Evolutionary conservation across 2,329 filamentous ascomycete genomes (phyloP).

Genomic region (Nigrograna mackinnonii): DNA sequence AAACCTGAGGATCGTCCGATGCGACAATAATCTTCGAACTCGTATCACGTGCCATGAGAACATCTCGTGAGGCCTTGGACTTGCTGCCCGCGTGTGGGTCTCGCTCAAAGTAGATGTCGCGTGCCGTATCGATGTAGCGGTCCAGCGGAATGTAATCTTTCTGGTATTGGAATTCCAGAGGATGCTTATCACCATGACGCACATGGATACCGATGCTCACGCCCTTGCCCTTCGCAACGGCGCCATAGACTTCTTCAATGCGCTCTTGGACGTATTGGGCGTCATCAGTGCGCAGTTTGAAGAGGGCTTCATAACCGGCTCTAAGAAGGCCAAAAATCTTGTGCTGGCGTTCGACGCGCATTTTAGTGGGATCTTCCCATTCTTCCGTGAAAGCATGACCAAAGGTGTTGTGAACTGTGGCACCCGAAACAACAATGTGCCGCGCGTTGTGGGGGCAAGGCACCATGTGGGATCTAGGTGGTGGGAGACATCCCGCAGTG

Average conservation of each 20-base stretch:
- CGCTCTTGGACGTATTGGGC: slow-evolving; percentile 65
- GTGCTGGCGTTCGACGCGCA: slow-evolving; percentile 56
- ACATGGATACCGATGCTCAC: slow-evolving; percentile 75
- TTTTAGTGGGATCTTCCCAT: slow-evolving; percentile 55
- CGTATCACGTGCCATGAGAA: slow-evolving; percentile 27
- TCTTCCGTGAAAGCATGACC: slow-evolving; percentile 60
- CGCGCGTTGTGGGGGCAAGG: slow-evolving; percentile 77
- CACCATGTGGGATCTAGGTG: slow-evolving; percentile 74
- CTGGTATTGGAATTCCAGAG: slow-evolving; percentile 75
- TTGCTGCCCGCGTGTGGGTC: slow-evolving; percentile 42
- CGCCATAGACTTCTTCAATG: slow-evolving; percentile 57
- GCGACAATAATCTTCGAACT: slow-evolving; percentile 64
- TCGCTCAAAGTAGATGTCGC: slow-evolving; percentile 55
- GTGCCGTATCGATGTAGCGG: slow-evolving; percentile 65
- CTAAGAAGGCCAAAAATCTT: slow-evolving; percentile 71
- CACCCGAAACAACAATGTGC: slow-evolving; percentile 74
- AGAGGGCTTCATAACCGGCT: slow-evolving; percentile 73
- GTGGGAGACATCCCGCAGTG: slow-evolving; percentile 67
- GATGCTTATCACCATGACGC: slow-evolving; percentile 78
- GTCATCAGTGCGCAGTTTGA: slow-evolving; percentile 69
- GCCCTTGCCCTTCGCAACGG: slow-evolving; percentile 50
- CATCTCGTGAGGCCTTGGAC: slow-evolving; percentile 41
- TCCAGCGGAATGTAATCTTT: slow-evolving; percentile 78
- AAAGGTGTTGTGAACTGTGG: slow-evolving; percentile 68
- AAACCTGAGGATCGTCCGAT: slow-evolving; percentile 80